Conservation (phyloP, 768 basidiomycete genomes). For the Rhizopogon vinicolor region DNA sequence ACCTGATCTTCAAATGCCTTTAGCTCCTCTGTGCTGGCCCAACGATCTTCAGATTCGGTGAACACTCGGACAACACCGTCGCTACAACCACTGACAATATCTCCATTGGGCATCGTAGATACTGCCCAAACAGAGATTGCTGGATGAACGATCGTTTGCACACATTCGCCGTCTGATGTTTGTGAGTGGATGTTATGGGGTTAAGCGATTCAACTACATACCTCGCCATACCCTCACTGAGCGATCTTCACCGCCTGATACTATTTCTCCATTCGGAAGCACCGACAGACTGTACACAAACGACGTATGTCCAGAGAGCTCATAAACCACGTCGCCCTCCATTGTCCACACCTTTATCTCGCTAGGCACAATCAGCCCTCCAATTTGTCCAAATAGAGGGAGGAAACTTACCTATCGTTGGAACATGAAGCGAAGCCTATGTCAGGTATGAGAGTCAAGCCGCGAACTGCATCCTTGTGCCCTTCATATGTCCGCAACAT, state of each 20-base stretch:
- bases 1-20: constrained; percentile 74
- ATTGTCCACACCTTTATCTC: constrained; percentile 92
- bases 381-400: not conserved
- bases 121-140: constrained; percentile 98
- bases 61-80: constrained; percentile 88
- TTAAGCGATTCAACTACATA: constrained; percentile 26
- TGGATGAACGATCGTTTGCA: constrained; percentile 88
- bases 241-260: constrained; percentile 94
- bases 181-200: constrained; percentile 2
- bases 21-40: constrained; percentile 60
- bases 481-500: constrained; percentile 72
- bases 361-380: constrained; percentile 34
- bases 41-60: constrained; percentile 66
- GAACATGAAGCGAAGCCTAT: constrained; percentile 94
- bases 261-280: constrained; percentile 75
- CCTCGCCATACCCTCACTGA: constrained; percentile 90
- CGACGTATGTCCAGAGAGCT: constrained; percentile 91
- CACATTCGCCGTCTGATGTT: constrained; percentile 72
- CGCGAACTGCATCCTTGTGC: constrained; percentile 90
- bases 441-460: constrained; percentile 73
- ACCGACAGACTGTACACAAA: constrained; percentile 91
- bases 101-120: constrained; percentile 81
- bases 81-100: constrained; percentile 89
- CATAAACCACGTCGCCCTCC: constrained; percentile 70
- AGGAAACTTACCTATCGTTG: constrained; percentile 73